Base-by-base conservation (phyloP, 768 basidiomycete species). In the Lyophyllum atratum region DNA sequence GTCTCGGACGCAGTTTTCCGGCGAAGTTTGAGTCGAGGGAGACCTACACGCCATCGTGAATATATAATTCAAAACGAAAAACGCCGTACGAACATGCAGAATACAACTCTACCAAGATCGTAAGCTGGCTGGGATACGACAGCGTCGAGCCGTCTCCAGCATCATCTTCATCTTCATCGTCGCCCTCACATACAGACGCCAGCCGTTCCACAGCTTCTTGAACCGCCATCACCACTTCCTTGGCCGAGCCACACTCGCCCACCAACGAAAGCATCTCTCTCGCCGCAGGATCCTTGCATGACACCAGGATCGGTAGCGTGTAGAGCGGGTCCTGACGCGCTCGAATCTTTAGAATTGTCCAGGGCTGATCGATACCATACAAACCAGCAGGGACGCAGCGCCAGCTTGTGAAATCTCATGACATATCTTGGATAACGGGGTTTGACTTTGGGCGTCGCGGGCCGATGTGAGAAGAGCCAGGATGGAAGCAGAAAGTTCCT, bases 161-260 rank as follows among this genome's bases (percentile, higher is more conserved):
- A 1, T 64, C 62, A 2, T 67, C 64, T 10, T 72, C 70, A 45
- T 66, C 64, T 10, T 72, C 70, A 45, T 66, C 58, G 4, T 52
- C 48, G 22, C 34, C 51, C n/a, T 50, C 33, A 6, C 73, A 48
- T 15, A 63, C 51, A 31, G 39, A 59, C 34, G 69, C 65, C 6
- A 81, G 49, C 8, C 69, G 72, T 60, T 82, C 81, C 21, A 76
- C 47, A 14, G 69, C 70, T 62, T 82, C 83, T 64, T 83, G 79
- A 6, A 70, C 69, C 1, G 76, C 75, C 34, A 84, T 76, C 1
- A 80, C 63, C 0, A 79, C 70, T 61, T 84, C 83, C 55, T 78
- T 82, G 0, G 81, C 67, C 17, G 75, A 73, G 19, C 76, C 60
- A 47, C 72, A 72, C 57, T 78, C 71, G 7, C 72, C 77, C 21